Evolutionary conservation across 2,329 filamentous ascomycete species (phyloP).

Genomic region (Exophiala lecanii-corni): DNA sequence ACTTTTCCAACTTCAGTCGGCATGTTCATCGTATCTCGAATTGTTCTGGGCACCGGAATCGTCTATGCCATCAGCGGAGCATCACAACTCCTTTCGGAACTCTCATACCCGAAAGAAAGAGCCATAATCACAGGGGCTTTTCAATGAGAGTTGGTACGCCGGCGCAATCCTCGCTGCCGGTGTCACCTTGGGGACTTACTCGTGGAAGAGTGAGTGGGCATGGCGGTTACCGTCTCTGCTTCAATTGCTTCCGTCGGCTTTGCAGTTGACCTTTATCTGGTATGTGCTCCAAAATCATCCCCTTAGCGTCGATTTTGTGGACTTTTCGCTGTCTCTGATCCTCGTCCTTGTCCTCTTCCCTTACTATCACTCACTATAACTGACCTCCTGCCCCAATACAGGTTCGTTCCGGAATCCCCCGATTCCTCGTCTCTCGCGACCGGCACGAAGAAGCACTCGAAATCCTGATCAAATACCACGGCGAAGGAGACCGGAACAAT

Average conservation of each 20-base stretch:
- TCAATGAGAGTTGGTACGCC: conserved; percentile 52
- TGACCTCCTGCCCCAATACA: too few relatives aligned
- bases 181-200: conserved; percentile 44
- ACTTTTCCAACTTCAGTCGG: conserved; percentile 2
- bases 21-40: conserved; percentile 16
- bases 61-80: conserved; percentile 13
- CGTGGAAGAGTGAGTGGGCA: conserved; percentile 43
- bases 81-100: conserved; percentile 40
- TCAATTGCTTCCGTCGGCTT: conserved; percentile 58
- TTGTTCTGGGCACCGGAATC: conserved; percentile 19
- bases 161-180: conserved; percentile 47
- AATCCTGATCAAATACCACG: conserved; percentile 37
- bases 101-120: conserved; percentile 47
- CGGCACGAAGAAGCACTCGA: conserved; percentile 29
- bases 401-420: conserved; percentile 63
- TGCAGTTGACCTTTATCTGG: conserved; percentile 53
- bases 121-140: conserved; percentile 47
- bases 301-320: too few relatives aligned
- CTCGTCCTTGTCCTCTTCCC: too few relatives aligned
- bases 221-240: conserved; percentile 64
- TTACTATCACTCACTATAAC: too few relatives aligned
- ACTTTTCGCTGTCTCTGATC: too few relatives aligned
- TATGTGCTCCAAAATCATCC: too few relatives aligned
- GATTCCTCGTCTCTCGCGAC: conserved; percentile 49
- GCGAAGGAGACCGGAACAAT: conserved; percentile 34